phyloP scores from a whole-genome alignment of 495 filamentous ascomycete genomes.

The Penicillium angulare region DNA sequence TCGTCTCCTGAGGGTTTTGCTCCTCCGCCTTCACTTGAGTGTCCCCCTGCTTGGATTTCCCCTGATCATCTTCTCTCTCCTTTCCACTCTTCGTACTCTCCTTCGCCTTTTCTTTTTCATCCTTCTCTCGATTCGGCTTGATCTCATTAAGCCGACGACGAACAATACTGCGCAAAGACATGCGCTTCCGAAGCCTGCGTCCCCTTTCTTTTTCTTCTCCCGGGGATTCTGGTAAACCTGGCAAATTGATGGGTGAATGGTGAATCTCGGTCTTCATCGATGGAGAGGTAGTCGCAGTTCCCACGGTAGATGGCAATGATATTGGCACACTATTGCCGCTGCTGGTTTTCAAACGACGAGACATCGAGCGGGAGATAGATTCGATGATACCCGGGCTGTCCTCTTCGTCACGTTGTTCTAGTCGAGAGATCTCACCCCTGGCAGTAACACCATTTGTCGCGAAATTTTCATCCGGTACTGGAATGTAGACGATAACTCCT shows the following conservation, averaged over 20 bases:
- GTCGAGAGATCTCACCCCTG: slow-evolving; percentile 62
- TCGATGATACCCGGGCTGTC: slow-evolving; percentile 33
- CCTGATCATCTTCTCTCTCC: neutral
- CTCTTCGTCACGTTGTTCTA: slow-evolving; percentile 44
- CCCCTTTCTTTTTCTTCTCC: slow-evolving; percentile 1
- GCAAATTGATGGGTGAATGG: neutral
- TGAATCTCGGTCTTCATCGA: slow-evolving; percentile 3
- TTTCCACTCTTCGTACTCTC: neutral
- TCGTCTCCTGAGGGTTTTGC: neutral
- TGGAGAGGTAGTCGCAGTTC: neutral
- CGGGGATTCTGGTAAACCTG: neutral
- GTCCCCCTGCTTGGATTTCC: neutral
- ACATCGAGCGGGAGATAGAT: slow-evolving; percentile 33
- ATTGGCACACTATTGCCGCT: slow-evolving; percentile 29
- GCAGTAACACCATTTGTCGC: slow-evolving; percentile 69
- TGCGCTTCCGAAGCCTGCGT: neutral
- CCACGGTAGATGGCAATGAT: slow-evolving; percentile 13
- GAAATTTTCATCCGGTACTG: slow-evolving; percentile 65
- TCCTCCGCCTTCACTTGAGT: neutral
- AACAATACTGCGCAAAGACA: neutral
- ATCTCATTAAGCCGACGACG: neutral
- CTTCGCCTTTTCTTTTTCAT: neutral
- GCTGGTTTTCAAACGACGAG: slow-evolving; percentile 32
- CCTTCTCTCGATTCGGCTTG: neutral
- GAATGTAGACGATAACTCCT: slow-evolving; percentile 69